These are phyloP conservation scores for Striga hermonthica DNA, from an alignment of 305 asterid species.

Conservation along the genomic window DNA sequence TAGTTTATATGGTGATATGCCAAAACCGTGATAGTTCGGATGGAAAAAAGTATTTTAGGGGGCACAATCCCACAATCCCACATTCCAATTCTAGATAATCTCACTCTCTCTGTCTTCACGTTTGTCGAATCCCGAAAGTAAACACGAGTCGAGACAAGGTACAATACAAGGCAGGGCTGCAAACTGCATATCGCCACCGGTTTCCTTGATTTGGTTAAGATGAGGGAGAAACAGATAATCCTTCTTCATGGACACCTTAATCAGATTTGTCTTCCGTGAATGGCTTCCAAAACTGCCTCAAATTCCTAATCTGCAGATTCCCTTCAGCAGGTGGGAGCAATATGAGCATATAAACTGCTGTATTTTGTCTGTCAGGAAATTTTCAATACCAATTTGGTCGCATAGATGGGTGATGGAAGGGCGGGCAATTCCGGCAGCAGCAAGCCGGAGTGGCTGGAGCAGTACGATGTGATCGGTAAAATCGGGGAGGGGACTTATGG, in stretches of 20 bases:
- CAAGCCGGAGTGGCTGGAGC: slow-evolving; percentile 95
- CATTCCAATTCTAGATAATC: too few species aligned
- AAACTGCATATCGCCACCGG: neutral
- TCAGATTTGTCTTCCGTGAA: slow-evolving; percentile 16
- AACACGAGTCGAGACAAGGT: too few species aligned
- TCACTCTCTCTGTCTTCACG: too few species aligned
- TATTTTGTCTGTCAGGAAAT: neutral
- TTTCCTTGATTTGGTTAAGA: neutral
- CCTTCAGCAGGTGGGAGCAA: slow-evolving; percentile 18
- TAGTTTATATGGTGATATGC: too few species aligned
- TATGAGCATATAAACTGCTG: neutral
- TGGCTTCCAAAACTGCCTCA: neutral
- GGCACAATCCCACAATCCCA: too few species aligned
- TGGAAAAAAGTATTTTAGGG: too few species aligned
- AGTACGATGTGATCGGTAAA: slow-evolving; percentile 89
- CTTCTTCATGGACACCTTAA: neutral
- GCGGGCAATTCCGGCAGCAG: slow-evolving; percentile 40
- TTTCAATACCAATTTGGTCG: slow-evolving; percentile 5
- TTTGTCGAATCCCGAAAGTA: too few species aligned
- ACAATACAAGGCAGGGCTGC: too few species aligned
- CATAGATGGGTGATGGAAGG: slow-evolving; percentile 72
- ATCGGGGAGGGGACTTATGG: slow-evolving; percentile 98
- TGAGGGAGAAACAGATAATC: neutral
- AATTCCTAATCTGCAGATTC: neutral
- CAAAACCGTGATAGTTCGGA: too few species aligned